Base-by-base conservation (phyloP, 2,329 filamentous ascomycete species). In the Trichophyton schoenleinii region DNA sequence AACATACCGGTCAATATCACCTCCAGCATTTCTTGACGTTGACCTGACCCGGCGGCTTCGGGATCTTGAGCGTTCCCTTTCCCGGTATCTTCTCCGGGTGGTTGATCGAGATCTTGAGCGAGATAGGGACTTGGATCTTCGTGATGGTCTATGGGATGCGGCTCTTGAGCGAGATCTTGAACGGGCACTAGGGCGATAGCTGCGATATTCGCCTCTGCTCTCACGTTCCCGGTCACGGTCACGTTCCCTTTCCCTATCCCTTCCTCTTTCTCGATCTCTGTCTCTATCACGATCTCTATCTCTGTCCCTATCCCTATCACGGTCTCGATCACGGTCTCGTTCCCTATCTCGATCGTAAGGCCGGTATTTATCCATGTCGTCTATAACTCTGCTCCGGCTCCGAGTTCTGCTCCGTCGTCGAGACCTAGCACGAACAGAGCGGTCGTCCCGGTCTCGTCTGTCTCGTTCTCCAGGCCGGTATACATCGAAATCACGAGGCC, bases 1-100 rank as follows among this genome's bases (percentile, higher is more conserved):
- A 1, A 76, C 72, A 61, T 76, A 76, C n/a, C 74, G 73, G 64
- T 76, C 74, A 61, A 76, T 76, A 61, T 76, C 74, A 15, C 36
- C 73, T 68, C 59, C 69, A 65, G 58, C 68, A 69, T 15, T 34
- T 15, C 70, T 70, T 46, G 72, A 74, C 20, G 67, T 66, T 48
- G 73, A 75, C 53, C 71, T 67, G 59, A 64, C 64, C 31, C 70
- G 60, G 11, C 61, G 59, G 49, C 58, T 48, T 7, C 62, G 67
- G 18, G 68, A 66, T 15, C 62, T 44, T 20, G 64, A 66, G 49
- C 60, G 58, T 25, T 60, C 61, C 25, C 60, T 46, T 41, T 63
- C 41, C 58, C 63, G 58, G 59, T 65, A 52, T 60, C 63, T 59
- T 20, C 63, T 59, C 31, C 60, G 63, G 28, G 64, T 64, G 2